A percentile compares a stretch with the other conserved stretches of the same genome.
Conservation (phyloP, 768 basidiomycete genomes). For the Boletellus ananiceps region DNA sequence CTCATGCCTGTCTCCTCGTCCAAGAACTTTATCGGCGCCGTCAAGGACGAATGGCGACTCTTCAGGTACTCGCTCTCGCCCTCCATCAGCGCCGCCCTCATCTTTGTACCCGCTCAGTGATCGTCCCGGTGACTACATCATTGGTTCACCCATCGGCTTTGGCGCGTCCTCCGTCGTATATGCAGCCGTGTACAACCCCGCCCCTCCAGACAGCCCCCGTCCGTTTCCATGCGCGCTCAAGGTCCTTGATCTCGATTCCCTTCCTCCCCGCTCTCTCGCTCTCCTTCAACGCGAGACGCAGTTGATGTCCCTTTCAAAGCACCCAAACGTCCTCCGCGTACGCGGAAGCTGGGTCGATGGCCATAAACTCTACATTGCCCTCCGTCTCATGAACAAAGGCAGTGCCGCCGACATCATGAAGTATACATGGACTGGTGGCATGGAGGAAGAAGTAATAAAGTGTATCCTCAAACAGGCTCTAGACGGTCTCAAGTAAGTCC, state of each 20-base stretch:
- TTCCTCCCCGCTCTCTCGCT: conserved; percentile 65
- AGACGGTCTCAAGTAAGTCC: conserved; percentile 77
- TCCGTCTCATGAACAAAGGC: conserved; percentile 87
- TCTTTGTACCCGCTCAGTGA: conserved; percentile 43
- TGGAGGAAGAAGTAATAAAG: conserved; percentile 85
- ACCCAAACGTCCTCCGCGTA: conserved; percentile 89
- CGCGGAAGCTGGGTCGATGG: conserved; percentile 86
- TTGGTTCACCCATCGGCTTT: conserved; percentile 79
- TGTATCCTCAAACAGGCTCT: conserved; percentile 84
- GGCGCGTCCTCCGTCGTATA: conserved; percentile 93
- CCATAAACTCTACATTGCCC: conserved; percentile 78
- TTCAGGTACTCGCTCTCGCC: conserved; percentile 51
- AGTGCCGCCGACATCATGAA: conserved; percentile 82
- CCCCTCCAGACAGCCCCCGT: conserved; percentile 31
- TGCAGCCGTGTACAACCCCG: conserved; percentile 57
- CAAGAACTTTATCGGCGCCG: conserved; percentile 66
- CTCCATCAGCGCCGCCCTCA: not conserved
- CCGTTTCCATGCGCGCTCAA: conserved; percentile 75
- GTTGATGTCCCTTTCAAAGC: conserved; percentile 88
- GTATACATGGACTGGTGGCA: conserved; percentile 82
- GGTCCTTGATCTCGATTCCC: conserved; percentile 80
- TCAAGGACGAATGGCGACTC: conserved; percentile 78
- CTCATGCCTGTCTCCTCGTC: conserved; percentile 20
- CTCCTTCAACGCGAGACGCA: conserved; percentile 83
- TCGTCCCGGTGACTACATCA: conserved; percentile 62